Base-by-base conservation (phyloP, 1,284 basidiomycete species). In the Naganishia albida region DNA sequence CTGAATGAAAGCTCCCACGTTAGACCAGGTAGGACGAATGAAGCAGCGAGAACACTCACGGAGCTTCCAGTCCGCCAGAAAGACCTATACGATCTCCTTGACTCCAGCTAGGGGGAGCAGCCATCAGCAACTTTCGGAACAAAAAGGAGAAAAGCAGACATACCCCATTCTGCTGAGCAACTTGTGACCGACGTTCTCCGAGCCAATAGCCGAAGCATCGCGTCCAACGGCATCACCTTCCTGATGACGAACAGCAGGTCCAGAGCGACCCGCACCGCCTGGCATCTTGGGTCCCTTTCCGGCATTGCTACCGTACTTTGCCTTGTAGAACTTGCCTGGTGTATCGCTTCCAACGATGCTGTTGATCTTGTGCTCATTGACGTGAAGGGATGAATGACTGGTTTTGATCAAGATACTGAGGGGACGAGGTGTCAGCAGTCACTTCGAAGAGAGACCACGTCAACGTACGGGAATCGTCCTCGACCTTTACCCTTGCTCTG, bases 381-480 rank as follows among this genome's bases (percentile, higher is more conserved):
- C 73, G 75, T 90, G 87, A 63, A 83, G 77, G 39, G 76, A 74
- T 7, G 85, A 86, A 68, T 78, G 80, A 23, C 83, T 82, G 42
- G 86, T 90, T 81, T 88, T 88, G 55, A 75, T 81, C 72, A 94
- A 77, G 51, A 86, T 88, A 39, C 87, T 90, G n/a, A 75, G 8
- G 38, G 49, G 7, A 60, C 30, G 16, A 20, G 40, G 26, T 39
- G 53, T 63, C 40, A 53, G 51, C 46, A 25, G 25, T 6, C 4
- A 20, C 25, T 20, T 38, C 6, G 13, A 23, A 48, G 39, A 25
- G 40, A 38, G 18, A 48, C 40, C 25, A 34, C 34, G 10, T 3
- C 30, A 10, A 75, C 78, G 72, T 67, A 80, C 77, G 78, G 77
- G 73, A 80, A 81, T 66, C 92, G 80, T 48, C 72, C 73, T 18